Percentiles rank a stretch among this genome's conserved stretches.
Conservation (phyloP, 805 yeast genomes). For the Phaffomyces antillensis region DNA sequence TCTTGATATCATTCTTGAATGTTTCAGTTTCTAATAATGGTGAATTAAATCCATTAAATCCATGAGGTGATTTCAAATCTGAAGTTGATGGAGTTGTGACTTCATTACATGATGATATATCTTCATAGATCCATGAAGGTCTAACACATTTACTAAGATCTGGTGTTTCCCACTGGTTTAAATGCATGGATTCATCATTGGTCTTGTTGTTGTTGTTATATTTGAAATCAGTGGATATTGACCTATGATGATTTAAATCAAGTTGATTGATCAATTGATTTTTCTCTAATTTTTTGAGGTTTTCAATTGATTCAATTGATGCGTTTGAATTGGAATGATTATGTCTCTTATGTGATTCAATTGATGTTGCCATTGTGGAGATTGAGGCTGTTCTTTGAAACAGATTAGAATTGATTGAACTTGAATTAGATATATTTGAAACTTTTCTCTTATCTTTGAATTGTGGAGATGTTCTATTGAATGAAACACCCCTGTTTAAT, state of each 20-base stretch:
- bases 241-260: constrained; percentile 6
- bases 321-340: constrained; percentile 2
- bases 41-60: background rate
- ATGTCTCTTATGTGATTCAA: constrained; percentile 1
- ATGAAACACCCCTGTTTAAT: constrained; percentile 10
- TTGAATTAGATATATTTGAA: background rate
- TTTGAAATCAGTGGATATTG: background rate
- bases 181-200: constrained; percentile 1
- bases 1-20: too few relatives aligned
- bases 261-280: constrained; percentile 18
- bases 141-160: constrained; percentile 16
- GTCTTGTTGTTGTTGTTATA: too few relatives aligned
- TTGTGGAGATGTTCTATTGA: constrained; percentile 17
- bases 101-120: constrained; percentile 4
- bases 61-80: too few relatives aligned
- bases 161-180: constrained; percentile 18
- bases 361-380: constrained; percentile 19
- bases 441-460: background rate
- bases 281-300: constrained; percentile 17
- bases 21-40: constrained; percentile 1
- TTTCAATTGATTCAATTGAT: constrained; percentile 18
- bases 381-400: constrained; percentile 19
- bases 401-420: background rate
- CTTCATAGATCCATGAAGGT: constrained; percentile 22
- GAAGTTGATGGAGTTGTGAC: too few relatives aligned